Conservation (phyloP, 768 basidiomycete species). For the Mycena floridula region DNA sequence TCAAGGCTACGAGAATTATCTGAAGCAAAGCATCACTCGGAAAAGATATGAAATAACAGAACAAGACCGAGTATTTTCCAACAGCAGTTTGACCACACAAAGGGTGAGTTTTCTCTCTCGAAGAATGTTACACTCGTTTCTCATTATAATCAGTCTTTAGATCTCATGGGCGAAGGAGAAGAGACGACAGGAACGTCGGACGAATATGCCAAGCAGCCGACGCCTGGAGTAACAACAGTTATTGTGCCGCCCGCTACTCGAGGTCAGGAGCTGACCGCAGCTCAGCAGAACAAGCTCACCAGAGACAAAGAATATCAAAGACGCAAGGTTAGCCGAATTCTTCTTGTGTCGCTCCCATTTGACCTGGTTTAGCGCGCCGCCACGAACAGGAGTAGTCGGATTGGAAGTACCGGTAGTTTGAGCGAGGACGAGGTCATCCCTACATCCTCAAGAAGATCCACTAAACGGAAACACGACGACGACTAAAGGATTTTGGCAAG, state of each 20-base stretch:
- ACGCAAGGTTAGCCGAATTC: no score
- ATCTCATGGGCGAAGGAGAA: constrained; percentile 59
- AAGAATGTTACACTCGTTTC: constrained; percentile 2
- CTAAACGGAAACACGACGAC: constrained; percentile 63
- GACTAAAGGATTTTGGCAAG: constrained; percentile 33
- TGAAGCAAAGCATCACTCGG: constrained; percentile 66
- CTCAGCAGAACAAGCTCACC: constrained; percentile 63
- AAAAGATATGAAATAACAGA: constrained; percentile 75
- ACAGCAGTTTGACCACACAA: constrained; percentile 69
- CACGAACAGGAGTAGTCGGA: constrained; percentile 47
- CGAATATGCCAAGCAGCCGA: constrained; percentile 61
- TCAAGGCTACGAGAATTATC: constrained; percentile 81
- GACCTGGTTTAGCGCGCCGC: no score
- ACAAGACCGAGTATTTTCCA: constrained; percentile 75
- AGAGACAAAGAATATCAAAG: constrained; percentile 81
- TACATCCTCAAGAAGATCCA: constrained; percentile 50
- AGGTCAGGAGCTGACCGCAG: constrained; percentile 59
- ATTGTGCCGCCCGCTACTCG: constrained; percentile 70
- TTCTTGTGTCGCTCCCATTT: no score
- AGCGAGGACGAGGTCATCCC: constrained; percentile 45
- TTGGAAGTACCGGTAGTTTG: constrained; percentile 68
- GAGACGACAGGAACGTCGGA: constrained; percentile 65
- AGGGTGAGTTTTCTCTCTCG: constrained; percentile 41
- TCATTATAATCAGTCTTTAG: constrained; percentile 51
- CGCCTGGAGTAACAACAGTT: constrained; percentile 70